Conservation (phyloP, 1,139 yeast species). For the Geotrichum europaeum region DNA sequence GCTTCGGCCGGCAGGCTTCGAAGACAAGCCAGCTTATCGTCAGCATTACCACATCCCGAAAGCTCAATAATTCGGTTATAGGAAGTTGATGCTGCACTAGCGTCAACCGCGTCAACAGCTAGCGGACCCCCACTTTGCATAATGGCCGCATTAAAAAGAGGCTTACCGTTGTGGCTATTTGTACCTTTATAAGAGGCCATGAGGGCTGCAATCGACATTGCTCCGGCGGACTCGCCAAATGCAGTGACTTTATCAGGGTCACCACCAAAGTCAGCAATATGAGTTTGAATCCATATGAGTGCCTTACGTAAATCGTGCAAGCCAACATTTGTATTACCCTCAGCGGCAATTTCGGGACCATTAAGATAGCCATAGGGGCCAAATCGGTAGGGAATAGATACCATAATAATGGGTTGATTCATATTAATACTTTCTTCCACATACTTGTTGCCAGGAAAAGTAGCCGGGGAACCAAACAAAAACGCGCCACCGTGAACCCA, state of each 20-base stretch:
- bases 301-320: constrained; percentile 36
- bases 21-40: constrained; percentile 17
- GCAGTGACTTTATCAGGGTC: constrained; percentile 33
- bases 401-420: constrained; percentile 17
- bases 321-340: constrained; percentile 31
- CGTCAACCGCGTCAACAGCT: not conserved
- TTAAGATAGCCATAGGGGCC: constrained; percentile 35
- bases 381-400: constrained; percentile 28
- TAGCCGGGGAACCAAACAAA: constrained; percentile 23
- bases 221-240: constrained; percentile 38
- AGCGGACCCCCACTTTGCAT: constrained; percentile 16
- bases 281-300: constrained; percentile 34
- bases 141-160: constrained; percentile 31
- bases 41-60: constrained; percentile 20
- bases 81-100: constrained; percentile 3
- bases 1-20: constrained; percentile 10
- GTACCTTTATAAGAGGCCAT: constrained; percentile 27
- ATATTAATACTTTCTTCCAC: constrained; percentile 10
- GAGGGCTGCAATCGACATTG: constrained; percentile 31
- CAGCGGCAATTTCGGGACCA: constrained; percentile 24
- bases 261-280: constrained; percentile 36
- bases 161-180: constrained; percentile 20
- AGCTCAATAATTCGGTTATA: constrained; percentile 14
- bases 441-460: constrained; percentile 9
- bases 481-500: constrained; percentile 33